A percentile compares a stretch with the other conserved stretches of the same genome.
Evolutionary conservation across 23 red algal genomes (phyloP).

Genomic region (Cyanidium caldarium): DNA sequence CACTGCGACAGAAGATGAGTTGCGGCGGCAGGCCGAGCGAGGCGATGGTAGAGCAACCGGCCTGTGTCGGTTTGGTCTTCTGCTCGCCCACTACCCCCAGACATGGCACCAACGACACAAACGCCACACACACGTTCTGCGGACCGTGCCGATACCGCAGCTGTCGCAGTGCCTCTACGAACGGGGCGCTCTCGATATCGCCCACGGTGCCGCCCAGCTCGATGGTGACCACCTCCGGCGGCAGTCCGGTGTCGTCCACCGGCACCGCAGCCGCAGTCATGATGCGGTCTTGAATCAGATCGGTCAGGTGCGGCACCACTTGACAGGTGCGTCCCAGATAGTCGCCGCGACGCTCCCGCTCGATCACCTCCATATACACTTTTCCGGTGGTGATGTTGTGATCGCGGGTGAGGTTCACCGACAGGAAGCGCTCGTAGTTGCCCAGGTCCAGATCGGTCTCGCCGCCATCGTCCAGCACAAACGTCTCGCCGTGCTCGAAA

Average conservation of each 20-base stretch:
- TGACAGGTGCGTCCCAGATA: conserved; percentile 93
- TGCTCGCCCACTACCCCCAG: conserved; percentile 97
- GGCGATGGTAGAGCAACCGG: conserved; percentile 71
- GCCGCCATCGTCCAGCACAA: conserved; percentile 90
- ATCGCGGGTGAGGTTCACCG: conserved; percentile 42
- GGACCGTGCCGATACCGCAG: conserved; percentile 74
- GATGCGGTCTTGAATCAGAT: conserved; percentile 83
- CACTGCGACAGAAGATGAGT: conserved; percentile 82
- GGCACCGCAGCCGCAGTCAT: conserved; percentile 41
- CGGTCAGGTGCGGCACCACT: conserved; percentile 94
- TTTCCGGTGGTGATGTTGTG: conserved; percentile 99
- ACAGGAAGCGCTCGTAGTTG: conserved; percentile 96
- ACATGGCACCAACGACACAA: conserved; percentile 84
- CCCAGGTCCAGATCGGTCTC: conserved; percentile 92
- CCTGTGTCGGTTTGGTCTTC: conserved; percentile 98
- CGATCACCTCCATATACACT: conserved; percentile 67
- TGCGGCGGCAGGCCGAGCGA: conserved; percentile 86
- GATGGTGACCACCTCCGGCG: conserved; percentile 80
- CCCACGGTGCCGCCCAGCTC: conserved; percentile 94
- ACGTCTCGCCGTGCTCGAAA: conserved; percentile 96
- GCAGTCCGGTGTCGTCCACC: conserved; percentile 33
- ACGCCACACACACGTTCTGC: conserved; percentile 79
- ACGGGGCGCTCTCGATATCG: conserved; percentile 91
- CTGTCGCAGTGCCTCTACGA: conserved; percentile 86
- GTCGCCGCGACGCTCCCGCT: conserved; percentile 55